These are phyloP conservation scores for Luffa aegyptiaca DNA, from an alignment of 306 rosid genomes.

Conservation along the genomic window DNA sequence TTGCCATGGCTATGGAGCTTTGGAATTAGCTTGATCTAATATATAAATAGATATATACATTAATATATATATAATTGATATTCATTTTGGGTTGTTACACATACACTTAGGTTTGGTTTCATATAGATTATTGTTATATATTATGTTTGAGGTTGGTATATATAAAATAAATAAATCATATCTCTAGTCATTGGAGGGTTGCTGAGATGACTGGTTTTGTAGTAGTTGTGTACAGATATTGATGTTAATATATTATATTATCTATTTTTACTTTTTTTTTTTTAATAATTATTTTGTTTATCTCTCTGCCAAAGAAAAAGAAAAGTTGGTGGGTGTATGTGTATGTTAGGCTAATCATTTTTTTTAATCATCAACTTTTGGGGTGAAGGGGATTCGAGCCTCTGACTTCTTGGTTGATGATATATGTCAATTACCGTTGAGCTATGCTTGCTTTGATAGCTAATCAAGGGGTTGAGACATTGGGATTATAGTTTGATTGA, in stretches of 20 bases:
- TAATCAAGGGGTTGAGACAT: no score
- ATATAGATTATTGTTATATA: neutral
- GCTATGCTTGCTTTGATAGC: no score
- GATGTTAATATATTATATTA: neutral
- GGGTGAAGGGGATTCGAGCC: no score
- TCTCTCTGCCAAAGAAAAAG: neutral
- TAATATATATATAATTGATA: neutral
- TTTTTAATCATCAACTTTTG: no score
- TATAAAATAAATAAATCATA: neutral
- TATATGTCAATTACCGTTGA: no score
- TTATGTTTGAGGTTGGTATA: neutral
- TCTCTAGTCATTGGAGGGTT: neutral
- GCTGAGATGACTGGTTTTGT: neutral
- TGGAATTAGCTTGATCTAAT: neutral
- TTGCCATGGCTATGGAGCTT: slow-evolving; percentile 24
- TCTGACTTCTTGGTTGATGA: no score
- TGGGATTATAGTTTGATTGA: no score
- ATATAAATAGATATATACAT: neutral
- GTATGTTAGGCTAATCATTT: no score
- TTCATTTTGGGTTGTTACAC: neutral
- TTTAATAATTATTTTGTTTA: no score
- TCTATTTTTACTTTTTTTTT: neutral
- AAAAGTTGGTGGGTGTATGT: no score
- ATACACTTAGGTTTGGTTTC: neutral
- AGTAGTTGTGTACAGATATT: neutral